Percentiles rank a stretch among this genome's conserved stretches.
phyloP scores from a whole-genome alignment of 2,329 filamentous ascomycete genomes.

The Dryadomyces sulphureus region DNA sequence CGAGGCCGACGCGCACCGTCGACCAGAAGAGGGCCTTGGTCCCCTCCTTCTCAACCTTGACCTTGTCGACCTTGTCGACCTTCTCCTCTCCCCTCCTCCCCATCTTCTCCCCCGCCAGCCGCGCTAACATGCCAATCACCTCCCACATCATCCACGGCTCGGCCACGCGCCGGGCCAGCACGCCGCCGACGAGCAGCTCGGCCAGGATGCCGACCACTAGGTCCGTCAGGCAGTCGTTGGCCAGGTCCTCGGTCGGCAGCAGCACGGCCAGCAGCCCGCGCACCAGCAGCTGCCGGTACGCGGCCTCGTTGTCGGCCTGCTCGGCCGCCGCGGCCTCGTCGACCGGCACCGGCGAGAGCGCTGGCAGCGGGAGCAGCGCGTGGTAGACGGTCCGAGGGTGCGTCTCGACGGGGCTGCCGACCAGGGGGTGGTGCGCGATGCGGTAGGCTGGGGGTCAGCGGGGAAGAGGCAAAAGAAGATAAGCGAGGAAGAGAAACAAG shows the following conservation, averaged over 20 bases:
- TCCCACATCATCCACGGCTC: slow-evolving; percentile 88
- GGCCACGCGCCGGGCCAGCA: slow-evolving; percentile 64
- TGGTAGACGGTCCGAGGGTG: slow-evolving; percentile 65
- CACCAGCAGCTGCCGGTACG: slow-evolving; percentile 79
- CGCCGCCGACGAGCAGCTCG: slow-evolving; percentile 75
- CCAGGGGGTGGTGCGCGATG: slow-evolving; percentile 43
- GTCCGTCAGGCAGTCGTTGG: slow-evolving; percentile 71
- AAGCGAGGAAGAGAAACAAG: slow-evolving; percentile 1
- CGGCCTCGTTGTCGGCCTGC: slow-evolving; percentile 63
- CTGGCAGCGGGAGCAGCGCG: slow-evolving; percentile 65
- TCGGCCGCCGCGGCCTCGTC: slow-evolving; percentile 35
- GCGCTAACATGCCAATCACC: slow-evolving; percentile 57
- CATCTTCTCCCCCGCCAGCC: slow-evolving; percentile 19
- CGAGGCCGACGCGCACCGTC: slow-evolving; percentile 37
- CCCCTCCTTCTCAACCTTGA: neutral
- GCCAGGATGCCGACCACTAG: slow-evolving; percentile 79
- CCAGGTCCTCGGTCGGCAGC: slow-evolving; percentile 80
- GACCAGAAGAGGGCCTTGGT: slow-evolving; percentile 33
- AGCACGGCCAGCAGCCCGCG: slow-evolving; percentile 69
- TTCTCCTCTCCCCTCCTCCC: slow-evolving; percentile 12
- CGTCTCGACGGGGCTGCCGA: slow-evolving; percentile 42
- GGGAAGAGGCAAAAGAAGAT: neutral
- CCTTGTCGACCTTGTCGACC: neutral
- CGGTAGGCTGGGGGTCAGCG: slow-evolving; percentile 48
- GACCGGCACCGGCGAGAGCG: slow-evolving; percentile 62